Base-by-base conservation (phyloP, 2,329 filamentous ascomycete species). In the Hypoxylon sp. region DNA sequence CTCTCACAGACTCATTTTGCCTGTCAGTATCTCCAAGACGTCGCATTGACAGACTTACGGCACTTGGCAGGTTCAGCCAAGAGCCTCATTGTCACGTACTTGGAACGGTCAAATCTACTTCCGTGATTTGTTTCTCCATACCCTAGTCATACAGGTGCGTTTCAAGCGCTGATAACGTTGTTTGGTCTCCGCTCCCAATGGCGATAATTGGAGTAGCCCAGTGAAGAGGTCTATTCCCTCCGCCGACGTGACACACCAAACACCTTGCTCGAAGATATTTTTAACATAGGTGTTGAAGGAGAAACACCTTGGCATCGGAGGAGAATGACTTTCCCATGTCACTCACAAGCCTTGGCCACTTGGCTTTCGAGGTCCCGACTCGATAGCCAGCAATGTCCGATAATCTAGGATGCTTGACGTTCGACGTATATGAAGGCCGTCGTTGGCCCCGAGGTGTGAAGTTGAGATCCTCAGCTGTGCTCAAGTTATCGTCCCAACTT, bases 351-450 rank as follows among this genome's bases (percentile, higher is more conserved):
- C 53, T 70, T 61, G 53, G 70, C 64, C 27, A 45, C 59, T 63
- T 68, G 63, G 65, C 62, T 63, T 66, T 62, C 39, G 48, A 61
- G 63, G 61, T 73, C 68, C 69, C 61, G 67, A 67, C 65, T 71
- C 55, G 69, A 70, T 69, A 43, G 63, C 54, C 57, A 46, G 39
- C 29, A 63, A 63, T 39, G 8, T 23, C 32, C 54, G 53, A 61
- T 37, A 8, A 43, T 52, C 46, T 54, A 57, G 53, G 43, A 47
- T 54, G 30, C 55, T 41, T 23, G 43, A 37, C 19, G 63, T 59
- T 65, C 63, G 57, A 29, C 60, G 69, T 79, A 79, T 79, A 79
- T 78, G 71, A 74, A 71, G 72, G 59, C 61, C 58, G 50, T 70
- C 67, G 61, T 63, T 47, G 62, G 63, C 67, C 71, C 64, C 60